These are phyloP conservation scores for Neurospora sublineolata DNA, from an alignment of 495 filamentous ascomycete species.

Conservation along the genomic window DNA sequence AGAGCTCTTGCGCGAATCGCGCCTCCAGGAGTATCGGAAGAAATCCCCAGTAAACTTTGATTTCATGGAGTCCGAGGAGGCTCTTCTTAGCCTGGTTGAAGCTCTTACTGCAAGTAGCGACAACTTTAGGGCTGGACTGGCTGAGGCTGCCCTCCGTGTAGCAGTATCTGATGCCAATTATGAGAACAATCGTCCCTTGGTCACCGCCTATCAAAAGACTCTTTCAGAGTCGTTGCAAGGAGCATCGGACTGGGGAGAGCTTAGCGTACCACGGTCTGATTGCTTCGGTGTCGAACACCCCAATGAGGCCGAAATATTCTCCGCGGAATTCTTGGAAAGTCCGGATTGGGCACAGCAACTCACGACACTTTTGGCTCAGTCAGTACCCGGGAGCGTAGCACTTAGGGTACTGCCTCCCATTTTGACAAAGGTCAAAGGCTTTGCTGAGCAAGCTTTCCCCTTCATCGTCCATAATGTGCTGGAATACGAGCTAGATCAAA, in stretches of 20 bases:
- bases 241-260: conserved; percentile 40
- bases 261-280: conserved; percentile 37
- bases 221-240: conserved; percentile 28
- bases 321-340: conserved; percentile 22
- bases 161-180: conserved; percentile 47
- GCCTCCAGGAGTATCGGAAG: conserved; percentile 37
- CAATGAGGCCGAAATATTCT: conserved; percentile 19
- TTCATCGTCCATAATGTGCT: conserved; percentile 74
- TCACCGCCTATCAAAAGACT: conserved; percentile 37
- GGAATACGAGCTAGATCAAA: conserved; percentile 36
- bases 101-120: conserved; percentile 54
- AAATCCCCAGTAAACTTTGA: conserved; percentile 23
- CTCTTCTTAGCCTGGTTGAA: conserved; percentile 52
- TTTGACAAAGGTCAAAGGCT: conserved; percentile 47
- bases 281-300: conserved; percentile 8
- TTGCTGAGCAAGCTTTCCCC: conserved; percentile 63
- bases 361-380: conserved; percentile 47
- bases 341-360: conserved; percentile 54
- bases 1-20: conserved; percentile 47
- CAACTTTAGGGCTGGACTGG: conserved; percentile 52
- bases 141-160: conserved; percentile 64
- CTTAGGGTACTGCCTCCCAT: conserved; percentile 53
- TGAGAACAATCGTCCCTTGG: conserved; percentile 33
- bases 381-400: conserved; percentile 50
- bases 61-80: conserved; percentile 29